Conservation (phyloP, 2,329 filamentous ascomycete genomes). For the Fonsecaea pedrosoi region DNA sequence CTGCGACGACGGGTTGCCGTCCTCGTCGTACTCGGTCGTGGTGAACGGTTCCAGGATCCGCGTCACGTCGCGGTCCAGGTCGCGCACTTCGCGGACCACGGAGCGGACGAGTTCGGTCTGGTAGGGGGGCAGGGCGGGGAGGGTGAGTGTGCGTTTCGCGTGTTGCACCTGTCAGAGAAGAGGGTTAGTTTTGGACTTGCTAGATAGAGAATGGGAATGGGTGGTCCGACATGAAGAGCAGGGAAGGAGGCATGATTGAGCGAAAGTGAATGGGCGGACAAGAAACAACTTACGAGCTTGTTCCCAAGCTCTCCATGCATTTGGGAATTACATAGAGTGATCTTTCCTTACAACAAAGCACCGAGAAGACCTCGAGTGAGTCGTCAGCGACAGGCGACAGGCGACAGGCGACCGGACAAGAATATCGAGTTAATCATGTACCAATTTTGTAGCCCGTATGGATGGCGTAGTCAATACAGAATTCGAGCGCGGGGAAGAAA, state of each 20-base stretch:
- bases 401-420: background rate
- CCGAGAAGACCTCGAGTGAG: background rate
- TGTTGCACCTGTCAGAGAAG: slow-evolving; percentile 74
- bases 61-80: slow-evolving; percentile 84
- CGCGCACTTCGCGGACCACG: slow-evolving; percentile 88
- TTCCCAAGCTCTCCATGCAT: slow-evolving; percentile 92
- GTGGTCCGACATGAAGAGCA: too few species aligned
- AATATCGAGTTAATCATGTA: background rate
- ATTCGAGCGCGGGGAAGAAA: background rate
- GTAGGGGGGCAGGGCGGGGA: slow-evolving; percentile 86
- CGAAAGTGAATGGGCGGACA: too few species aligned
- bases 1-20: slow-evolving; percentile 47
- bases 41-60: slow-evolving; percentile 78
- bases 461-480: background rate
- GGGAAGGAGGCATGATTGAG: too few species aligned
- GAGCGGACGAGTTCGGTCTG: slow-evolving; percentile 88
- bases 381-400: background rate
- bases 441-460: too few species aligned
- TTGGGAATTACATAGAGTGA: slow-evolving; percentile 4
- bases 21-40: slow-evolving; percentile 20
- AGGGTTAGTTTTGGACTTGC: background rate
- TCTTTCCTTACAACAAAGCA: background rate
- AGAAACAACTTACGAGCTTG: slow-evolving; percentile 69
- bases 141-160: slow-evolving; percentile 90
- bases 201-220: too few species aligned